Evolutionary conservation across 2,329 filamentous ascomycete species (phyloP), one percentile per base, ranked within the genome.

Genomic region (Rhinocladiella similis): DNA sequence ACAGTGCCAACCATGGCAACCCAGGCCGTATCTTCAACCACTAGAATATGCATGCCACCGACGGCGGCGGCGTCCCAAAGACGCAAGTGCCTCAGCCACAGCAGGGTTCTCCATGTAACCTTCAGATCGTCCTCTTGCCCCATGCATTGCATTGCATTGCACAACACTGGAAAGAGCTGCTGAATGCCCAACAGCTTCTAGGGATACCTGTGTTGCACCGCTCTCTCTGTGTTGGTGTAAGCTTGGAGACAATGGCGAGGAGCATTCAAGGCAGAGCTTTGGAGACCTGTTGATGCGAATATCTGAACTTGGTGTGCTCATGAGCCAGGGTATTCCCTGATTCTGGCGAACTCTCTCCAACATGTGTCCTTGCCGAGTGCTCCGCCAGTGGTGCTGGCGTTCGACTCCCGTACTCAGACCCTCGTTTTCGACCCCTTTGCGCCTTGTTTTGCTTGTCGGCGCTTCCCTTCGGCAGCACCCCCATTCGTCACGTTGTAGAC

Each of bases 241-340:
- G 35, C 10, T 10, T 25, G 22, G 22, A 25, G 22, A 25, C 22
- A 25, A 25, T 25, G 22, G 7, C 22, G 22, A 25, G 22, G 22
- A 5, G 29, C 5, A 12, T 33, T 33, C 10, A 7, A 27, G 25
- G 4, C 4, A 27, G 25, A 27, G 25, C 25, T 7, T 27, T 27
- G 25, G 25, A 27, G 25, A 7, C 25, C n/a, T n/a, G 25, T 7
- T n/a, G 5, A 39, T 39, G 9, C n/a, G 20, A 45, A 7, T 22
- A 45, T 45, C 20, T 45, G 42, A 45, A 7, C 22, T 43, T 25
- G n/a, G 12, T 25, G 22, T 10, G 18, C 42, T 14, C 20, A 45
- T 45, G 7, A 45, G 20, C 42, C 42, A 45, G 42, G 42, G 20
- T 45, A 45, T 45, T 20, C 42, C 42, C 20, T 45, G 42, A n/a